Evolutionary conservation across 441 rosid species (phyloP), one percentile per base, ranked within the genome.

Genomic region (Jatropha multifida): DNA sequence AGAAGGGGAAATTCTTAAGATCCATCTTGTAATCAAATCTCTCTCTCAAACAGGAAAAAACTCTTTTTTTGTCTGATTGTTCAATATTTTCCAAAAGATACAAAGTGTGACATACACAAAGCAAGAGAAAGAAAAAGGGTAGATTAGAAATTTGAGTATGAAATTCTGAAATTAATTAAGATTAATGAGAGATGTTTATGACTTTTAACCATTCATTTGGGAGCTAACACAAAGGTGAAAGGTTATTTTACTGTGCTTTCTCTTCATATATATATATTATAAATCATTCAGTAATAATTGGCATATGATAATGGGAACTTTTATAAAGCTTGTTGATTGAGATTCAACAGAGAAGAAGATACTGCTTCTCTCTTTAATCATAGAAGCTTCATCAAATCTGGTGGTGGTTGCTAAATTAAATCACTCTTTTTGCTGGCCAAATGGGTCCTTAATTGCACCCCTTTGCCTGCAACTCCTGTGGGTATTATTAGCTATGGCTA

Each of bases 221-320:
- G 32, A 32, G 32, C 32, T 32, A 32, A 32, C 2, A 32, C 32
- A 32, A 32, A 32, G 32, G 32, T 32, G 32, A 32, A 32, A 32
- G 32, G 32, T 32, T 32, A 32, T 32, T 32, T 32, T 32, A 32
- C 32, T 32, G 32, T 32, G 32, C 32, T 32, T 32, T 32, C 32
- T 32, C 32, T 32, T 32, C 0, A 52, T 2, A 5, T 23, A 0
- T 23, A 0, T 23, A 23, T 15, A 15, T 51, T 58, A 12, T 10
- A 77, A 81, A 79, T 80, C 62, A 83, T 79, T 81, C 27, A 72
- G 12, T 72, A 76, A 85, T 83, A 78, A 85, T 85, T 78, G 75
- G 56, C n/a, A 65, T 15, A 73, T 73, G 59, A 77, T 77, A 15
- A 26, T 72, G 52, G 59, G 41, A 15, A 42, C 79, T 72, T 81